phyloP scores from a whole-genome alignment of 2,329 filamentous ascomycete species.

The Ceratocystis cacaofunesta region DNA sequence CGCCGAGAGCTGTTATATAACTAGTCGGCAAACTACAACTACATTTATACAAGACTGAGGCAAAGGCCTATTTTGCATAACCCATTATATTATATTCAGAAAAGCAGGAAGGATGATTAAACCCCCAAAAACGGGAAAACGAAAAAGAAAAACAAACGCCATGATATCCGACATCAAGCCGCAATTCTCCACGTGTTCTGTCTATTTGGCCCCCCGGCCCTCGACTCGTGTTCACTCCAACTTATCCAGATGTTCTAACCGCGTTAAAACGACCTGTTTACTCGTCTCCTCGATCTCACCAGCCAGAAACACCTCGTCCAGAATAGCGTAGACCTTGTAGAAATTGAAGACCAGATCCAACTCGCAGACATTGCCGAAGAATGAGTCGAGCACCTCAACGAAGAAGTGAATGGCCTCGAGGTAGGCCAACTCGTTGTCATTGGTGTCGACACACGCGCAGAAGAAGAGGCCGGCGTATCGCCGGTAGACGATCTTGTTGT shows the following conservation, averaged over 20 bases:
- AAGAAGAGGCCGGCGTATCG: constrained; percentile 97
- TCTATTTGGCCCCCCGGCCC: background rate
- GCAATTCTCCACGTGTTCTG: background rate
- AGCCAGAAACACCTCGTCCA: constrained; percentile 94
- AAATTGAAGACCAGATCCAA: constrained; percentile 78
- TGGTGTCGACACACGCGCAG: constrained; percentile 96
- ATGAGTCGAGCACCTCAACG: constrained; percentile 93
- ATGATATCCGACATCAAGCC: background rate
- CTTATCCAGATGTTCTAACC: constrained; percentile 91
- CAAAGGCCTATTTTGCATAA: background rate
- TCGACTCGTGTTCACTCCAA: constrained; percentile 46
- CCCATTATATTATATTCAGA: background rate
- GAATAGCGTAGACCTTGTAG: constrained; percentile 87
- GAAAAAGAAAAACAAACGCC: constrained; percentile 5
- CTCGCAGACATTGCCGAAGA: constrained; percentile 98
- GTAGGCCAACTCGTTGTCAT: constrained; percentile 95
- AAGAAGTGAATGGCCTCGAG: constrained; percentile 99
- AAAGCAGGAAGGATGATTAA: background rate
- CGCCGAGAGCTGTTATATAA: background rate
- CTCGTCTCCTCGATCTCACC: constrained; percentile 98
- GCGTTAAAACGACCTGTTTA: constrained; percentile 90
- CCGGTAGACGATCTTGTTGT: constrained; percentile 93
- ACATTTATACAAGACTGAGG: background rate
- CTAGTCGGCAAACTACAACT: background rate
- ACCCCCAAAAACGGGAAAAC: background rate